Percentiles rank a stretch among this genome's conserved stretches.
phyloP scores from a whole-genome alignment of 75 land plant species.

The Adiantum capillusveneris region DNA sequence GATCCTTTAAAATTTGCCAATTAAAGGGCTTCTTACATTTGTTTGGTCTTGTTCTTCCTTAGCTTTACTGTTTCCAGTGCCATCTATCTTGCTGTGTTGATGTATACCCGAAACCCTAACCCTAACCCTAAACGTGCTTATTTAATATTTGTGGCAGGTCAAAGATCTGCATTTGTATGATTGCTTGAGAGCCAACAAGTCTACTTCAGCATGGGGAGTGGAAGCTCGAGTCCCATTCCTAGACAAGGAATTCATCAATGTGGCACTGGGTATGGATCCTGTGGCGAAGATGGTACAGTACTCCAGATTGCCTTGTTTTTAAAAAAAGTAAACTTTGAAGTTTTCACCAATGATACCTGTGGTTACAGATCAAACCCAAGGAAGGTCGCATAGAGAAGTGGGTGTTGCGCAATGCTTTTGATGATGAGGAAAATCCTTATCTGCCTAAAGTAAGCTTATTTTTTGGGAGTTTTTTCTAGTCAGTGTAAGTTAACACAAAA shows the following conservation, averaged over 20 bases:
- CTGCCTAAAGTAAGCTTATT: slow-evolving; percentile 64
- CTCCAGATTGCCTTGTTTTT: too few species aligned
- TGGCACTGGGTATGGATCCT: slow-evolving; percentile 94
- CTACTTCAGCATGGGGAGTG: slow-evolving; percentile 97
- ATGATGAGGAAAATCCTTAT: slow-evolving; percentile 78
- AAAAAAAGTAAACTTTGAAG: too few species aligned
- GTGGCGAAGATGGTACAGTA: slow-evolving; percentile 83
- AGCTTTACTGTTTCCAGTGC: too few species aligned
- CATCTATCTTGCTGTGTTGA: too few species aligned
- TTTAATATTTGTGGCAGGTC: slow-evolving; percentile 38
- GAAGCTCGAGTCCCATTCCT: slow-evolving; percentile 98
- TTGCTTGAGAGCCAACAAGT: slow-evolving; percentile 93
- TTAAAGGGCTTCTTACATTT: too few species aligned
- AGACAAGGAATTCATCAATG: slow-evolving; percentile 82
- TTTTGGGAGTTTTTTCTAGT: too few species aligned
- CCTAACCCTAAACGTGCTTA: too few species aligned
- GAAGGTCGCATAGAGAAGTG: slow-evolving; percentile 83
- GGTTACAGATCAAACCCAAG: slow-evolving; percentile 54
- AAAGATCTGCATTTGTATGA: slow-evolving; percentile 92
- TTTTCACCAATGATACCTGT: too few species aligned
- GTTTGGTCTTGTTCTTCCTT: too few species aligned
- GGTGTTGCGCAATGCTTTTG: slow-evolving; percentile 88
- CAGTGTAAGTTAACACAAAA: too few species aligned
- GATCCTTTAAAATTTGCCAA: too few species aligned
- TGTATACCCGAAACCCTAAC: too few species aligned